Base-by-base conservation (phyloP, 2,329 filamentous ascomycete species). In the Colletotrichum zoysiae region DNA sequence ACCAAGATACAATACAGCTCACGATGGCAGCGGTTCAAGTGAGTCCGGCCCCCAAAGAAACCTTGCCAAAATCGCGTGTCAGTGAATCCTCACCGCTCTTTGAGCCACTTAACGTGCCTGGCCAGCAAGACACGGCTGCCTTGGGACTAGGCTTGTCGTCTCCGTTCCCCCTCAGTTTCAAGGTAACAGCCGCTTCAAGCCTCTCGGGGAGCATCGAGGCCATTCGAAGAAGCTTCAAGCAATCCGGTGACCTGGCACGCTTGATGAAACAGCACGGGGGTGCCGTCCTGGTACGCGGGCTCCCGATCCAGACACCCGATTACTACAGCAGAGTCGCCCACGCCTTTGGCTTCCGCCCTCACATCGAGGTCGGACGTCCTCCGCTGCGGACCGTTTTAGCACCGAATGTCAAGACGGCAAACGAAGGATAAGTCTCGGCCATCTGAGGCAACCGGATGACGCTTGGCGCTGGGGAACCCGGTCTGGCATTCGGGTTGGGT, bases 351-450 rank as follows among this genome's bases (percentile, higher is more conserved):
- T 26, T 26, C 26, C 26, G 26, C 26, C 26, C 26, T 26, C 26
- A 26, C 79, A 75, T 79, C 55, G 80, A 82, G 63, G 79, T 82
- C 30, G 79, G 79, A 11, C 73, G 80, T 18, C 79, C 79, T 18
- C 79, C 79, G 2, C 66, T 79, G 42, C 74, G 80, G 18, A 81
- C 78, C 1, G 73, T 81, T 0, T 55, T 81, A 30, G 81, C 79
- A 0, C 76, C 75, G 50, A 82, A 82, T 48, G 77, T 82, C 9
- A 81, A 81, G 69, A 82, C 80, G 0, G 80, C 80, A 0, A 82
- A 81, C 46, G 80, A 82, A 65, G 80, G 81, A 75, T 78, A 70
- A 71, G 58, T 18, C 18, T 16, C 11, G 18, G 38, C 20, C n/a
- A 51, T 35, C 11, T 14, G 16, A 26, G 12, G 6, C 11, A 3